phyloP scores from a whole-genome alignment of 345 rosid species.

The Passiflora organensis region DNA sequence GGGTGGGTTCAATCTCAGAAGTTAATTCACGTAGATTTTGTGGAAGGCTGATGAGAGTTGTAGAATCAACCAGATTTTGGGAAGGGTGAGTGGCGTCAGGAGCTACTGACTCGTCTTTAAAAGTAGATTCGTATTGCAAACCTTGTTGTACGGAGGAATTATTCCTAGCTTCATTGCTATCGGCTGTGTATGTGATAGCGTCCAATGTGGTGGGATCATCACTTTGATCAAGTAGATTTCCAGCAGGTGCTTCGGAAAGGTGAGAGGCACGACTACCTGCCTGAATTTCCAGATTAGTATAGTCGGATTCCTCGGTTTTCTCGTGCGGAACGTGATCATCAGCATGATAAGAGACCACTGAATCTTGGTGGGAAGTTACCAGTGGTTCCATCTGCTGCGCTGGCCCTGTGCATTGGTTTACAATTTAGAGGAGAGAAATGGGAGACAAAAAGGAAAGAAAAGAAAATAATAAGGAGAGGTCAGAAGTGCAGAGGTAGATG shows the following conservation, averaged over 20 bases:
- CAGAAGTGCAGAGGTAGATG: too few species aligned
- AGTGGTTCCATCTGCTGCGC: constrained; percentile 65
- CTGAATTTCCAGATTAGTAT: constrained; percentile 26
- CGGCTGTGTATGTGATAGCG: constrained; percentile 18
- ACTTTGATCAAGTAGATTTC: constrained; percentile 25
- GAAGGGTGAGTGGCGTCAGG: constrained; percentile 32
- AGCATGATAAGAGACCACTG: constrained; percentile 33
- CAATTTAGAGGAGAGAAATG: neutral
- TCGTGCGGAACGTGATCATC: constrained; percentile 30
- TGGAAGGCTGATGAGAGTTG: constrained; percentile 21
- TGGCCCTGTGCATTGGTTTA: constrained; percentile 38
- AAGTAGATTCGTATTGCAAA: constrained; percentile 26
- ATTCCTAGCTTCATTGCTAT: constrained; percentile 23
- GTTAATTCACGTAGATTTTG: constrained; percentile 17
- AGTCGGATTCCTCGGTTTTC: constrained; percentile 25
- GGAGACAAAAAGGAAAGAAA: neutral
- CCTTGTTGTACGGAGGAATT: constrained; percentile 25
- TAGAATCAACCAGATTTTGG: constrained; percentile 30
- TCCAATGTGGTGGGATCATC: constrained; percentile 20
- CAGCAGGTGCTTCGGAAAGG: constrained; percentile 21
- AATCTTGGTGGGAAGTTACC: constrained; percentile 53
- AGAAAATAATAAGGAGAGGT: too few species aligned
- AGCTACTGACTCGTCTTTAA: constrained; percentile 29
- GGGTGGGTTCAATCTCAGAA: constrained; percentile 30
- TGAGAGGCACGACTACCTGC: constrained; percentile 25